phyloP scores from a whole-genome alignment of 2,329 filamentous ascomycete species.

The Aspergillus neotritici region DNA sequence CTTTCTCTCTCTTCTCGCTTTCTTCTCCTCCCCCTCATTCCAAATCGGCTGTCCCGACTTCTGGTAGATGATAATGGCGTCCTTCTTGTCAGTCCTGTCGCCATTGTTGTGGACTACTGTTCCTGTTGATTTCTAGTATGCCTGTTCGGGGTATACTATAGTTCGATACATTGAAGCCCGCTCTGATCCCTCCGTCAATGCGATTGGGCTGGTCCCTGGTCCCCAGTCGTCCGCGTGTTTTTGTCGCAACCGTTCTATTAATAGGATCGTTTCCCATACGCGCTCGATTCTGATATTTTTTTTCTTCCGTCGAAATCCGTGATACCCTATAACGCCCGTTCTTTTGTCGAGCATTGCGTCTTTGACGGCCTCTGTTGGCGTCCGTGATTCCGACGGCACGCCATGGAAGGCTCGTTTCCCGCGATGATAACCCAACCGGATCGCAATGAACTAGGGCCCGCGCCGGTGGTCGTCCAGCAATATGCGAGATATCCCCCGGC shows the following conservation, averaged over 20 bases:
- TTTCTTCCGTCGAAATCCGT: background rate
- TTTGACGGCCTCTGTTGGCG: background rate
- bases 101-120: background rate
- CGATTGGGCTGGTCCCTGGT: constrained; percentile 17
- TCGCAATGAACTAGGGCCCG: constrained; percentile 19
- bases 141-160: too few relatives aligned
- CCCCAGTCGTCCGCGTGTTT: background rate
- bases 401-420: constrained; percentile 32
- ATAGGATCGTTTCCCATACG: background rate
- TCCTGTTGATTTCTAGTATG: constrained; percentile 1
- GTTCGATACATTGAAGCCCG: background rate
- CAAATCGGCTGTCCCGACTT: too few relatives aligned
- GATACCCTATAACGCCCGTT: background rate
- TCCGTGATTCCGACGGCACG: background rate
- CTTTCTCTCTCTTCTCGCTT: constrained; percentile 9
- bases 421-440: constrained; percentile 24
- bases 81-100: background rate
- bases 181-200: constrained; percentile 7
- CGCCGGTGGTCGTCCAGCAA: constrained; percentile 33
- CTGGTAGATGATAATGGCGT: constrained; percentile 11
- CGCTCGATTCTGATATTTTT: background rate
- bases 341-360: background rate
- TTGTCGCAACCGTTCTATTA: constrained; percentile 3
- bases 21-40: too few relatives aligned
- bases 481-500: constrained; percentile 35